These are phyloP conservation scores for Annona cherimola DNA, from an alignment of 164 flowering plant genomes.

Conservation along the genomic window DNA sequence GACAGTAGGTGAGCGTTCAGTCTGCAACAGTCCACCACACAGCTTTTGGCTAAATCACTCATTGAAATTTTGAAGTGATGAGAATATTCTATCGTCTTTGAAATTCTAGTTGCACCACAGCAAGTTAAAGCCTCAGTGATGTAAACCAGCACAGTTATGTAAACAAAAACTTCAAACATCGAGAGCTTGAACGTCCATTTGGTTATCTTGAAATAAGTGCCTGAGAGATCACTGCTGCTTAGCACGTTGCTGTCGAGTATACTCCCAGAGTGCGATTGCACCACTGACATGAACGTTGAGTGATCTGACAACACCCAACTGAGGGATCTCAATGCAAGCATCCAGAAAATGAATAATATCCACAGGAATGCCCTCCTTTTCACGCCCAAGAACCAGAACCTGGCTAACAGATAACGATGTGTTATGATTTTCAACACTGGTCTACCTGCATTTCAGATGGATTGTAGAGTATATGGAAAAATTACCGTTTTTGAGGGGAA, in stretches of 20 bases:
- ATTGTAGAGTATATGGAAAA: not conserved
- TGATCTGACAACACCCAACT: constrained; percentile 88
- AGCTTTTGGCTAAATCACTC: not conserved
- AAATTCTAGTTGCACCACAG: not conserved
- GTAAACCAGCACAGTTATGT: not conserved
- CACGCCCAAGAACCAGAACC: constrained; percentile 96
- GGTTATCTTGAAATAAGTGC: not conserved
- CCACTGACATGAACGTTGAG: constrained; percentile 99
- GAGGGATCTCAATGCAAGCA: constrained; percentile 95
- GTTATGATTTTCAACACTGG: not conserved
- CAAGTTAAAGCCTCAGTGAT: no score
- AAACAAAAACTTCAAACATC: not conserved
- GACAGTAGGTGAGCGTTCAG: not conserved
- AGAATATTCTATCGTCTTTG: not conserved
- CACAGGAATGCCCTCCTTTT: constrained; percentile 97
- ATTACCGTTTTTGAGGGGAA: constrained; percentile 70
- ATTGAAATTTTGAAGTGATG: no score
- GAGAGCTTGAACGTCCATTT: not conserved
- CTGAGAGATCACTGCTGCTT: constrained; percentile 10
- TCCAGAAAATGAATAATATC: constrained; percentile 87
- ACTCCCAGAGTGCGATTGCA: constrained; percentile 97
- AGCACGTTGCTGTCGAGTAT: constrained; percentile 78
- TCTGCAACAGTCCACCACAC: not conserved
- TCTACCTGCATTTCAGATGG: not conserved
- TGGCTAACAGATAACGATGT: constrained; percentile 17